Evolutionary conservation across 2,329 filamentous ascomycete genomes (phyloP).

Genomic region (Stemphylium vesicarium): DNA sequence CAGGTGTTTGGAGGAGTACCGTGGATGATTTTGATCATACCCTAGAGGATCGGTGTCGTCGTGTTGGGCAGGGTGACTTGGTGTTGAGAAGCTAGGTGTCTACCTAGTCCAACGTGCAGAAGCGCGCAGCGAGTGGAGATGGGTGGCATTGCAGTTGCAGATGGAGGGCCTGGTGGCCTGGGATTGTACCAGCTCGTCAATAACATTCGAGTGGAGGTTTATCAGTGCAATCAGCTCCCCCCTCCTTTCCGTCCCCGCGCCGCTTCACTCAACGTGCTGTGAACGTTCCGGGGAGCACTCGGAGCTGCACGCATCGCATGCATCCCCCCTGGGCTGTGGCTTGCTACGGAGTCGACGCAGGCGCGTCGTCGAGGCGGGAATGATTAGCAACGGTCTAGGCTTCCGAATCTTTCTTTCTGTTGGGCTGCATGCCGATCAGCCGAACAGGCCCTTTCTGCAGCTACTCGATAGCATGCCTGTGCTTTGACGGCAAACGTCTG

Average conservation of each 20-base stretch:
- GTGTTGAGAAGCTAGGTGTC: constrained; percentile 37
- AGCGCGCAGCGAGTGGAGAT: constrained; percentile 4
- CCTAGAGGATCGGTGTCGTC: constrained; percentile 11
- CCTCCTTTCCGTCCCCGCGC: neutral
- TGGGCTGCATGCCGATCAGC: constrained; percentile 28
- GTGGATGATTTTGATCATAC: constrained; percentile 20
- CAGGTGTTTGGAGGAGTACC: constrained; percentile 15
- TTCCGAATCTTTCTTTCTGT: constrained; percentile 12
- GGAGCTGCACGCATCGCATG: constrained; percentile 2
- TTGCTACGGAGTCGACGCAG: neutral
- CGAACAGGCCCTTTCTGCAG: constrained; percentile 16
- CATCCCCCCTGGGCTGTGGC: neutral
- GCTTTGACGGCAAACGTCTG: neutral
- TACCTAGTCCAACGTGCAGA: constrained; percentile 27
- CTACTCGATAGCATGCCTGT: constrained; percentile 10
- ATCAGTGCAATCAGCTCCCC: neutral
- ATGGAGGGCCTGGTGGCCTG: neutral
- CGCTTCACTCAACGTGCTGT: neutral
- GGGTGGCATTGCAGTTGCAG: neutral
- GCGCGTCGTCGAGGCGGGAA: neutral
- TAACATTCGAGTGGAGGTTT: neutral
- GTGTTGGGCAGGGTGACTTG: constrained; percentile 9
- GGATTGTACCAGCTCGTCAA: neutral
- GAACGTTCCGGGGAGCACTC: neutral
- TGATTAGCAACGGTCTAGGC: constrained; percentile 22